Conservation (phyloP, 306 rosid genomes). For the Quercus suber region DNA sequence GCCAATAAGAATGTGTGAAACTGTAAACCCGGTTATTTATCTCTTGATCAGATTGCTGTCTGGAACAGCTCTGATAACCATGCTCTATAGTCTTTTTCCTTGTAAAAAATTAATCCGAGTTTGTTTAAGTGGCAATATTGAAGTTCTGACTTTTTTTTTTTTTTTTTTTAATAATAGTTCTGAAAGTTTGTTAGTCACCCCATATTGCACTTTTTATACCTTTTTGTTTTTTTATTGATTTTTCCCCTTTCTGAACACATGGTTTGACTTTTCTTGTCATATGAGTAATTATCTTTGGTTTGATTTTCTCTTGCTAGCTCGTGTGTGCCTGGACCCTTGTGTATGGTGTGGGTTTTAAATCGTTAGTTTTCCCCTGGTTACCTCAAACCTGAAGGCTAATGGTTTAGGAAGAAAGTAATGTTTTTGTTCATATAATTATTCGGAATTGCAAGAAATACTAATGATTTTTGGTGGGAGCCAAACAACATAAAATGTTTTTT, state of each 20-base stretch:
- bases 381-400: background rate
- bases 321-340: background rate
- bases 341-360: background rate
- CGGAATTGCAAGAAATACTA: too few species aligned
- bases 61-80: background rate
- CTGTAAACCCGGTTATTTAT: background rate
- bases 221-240: background rate
- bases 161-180: too few species aligned
- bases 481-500: too few species aligned
- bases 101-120: too few species aligned
- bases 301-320: background rate
- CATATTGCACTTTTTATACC: background rate
- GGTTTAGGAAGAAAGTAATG: background rate
- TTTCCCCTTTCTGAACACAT: background rate
- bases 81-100: background rate
- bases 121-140: background rate
- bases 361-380: background rate
- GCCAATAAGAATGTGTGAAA: background rate
- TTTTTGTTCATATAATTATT: too few species aligned
- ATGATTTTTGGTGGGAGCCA: too few species aligned
- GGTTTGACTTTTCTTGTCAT: background rate
- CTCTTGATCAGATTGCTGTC: background rate
- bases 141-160: background rate
- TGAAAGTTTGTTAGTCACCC: background rate
- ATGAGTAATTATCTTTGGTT: background rate